These are phyloP conservation scores for Bremia lactucae DNA, from an alignment of 352 stramenopile species.

Conservation along the genomic window DNA sequence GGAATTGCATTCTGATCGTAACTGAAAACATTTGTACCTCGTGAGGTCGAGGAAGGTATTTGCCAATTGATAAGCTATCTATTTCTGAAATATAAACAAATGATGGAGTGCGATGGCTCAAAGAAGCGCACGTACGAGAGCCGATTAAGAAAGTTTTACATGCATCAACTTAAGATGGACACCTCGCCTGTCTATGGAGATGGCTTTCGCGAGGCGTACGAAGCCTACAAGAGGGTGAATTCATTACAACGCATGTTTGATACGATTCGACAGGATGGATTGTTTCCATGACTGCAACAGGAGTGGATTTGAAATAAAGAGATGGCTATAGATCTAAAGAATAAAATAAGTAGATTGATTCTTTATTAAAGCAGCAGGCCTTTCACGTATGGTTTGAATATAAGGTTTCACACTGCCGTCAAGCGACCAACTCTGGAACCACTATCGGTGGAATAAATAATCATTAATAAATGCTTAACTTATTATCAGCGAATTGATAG, in stretches of 20 bases:
- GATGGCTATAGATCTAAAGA: no score
- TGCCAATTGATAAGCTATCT: conserved; percentile 73
- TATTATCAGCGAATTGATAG: no score
- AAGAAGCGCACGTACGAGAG: conserved; percentile 29
- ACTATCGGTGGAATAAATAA: no score
- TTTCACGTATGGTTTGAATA: no score
- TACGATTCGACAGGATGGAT: conserved; percentile 30
- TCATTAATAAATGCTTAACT: no score
- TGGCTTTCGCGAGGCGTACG: conserved; percentile 49
- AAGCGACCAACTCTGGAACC: no score
- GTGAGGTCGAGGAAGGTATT: conserved; percentile 44
- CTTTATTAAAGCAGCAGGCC: no score
- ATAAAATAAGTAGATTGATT: no score
- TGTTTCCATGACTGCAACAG: conserved; percentile 45
- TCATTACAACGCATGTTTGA: conserved; percentile 63
- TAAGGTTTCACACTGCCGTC: no score
- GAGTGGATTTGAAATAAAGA: no score
- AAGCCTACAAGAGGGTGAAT: conserved; percentile 51
- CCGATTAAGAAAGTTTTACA: conserved; percentile 50
- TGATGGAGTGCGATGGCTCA: conserved; percentile 29
- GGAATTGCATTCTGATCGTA: background rate
- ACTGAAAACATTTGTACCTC: conserved; percentile 2
- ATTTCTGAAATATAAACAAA: conserved; percentile 62
- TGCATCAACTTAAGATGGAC: conserved; percentile 53
- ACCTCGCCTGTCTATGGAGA: conserved; percentile 51